Evolutionary conservation across 768 basidiomycete species (phyloP), one percentile per base, ranked within the genome.

Genomic region (Glaciozyma antarctica): DNA sequence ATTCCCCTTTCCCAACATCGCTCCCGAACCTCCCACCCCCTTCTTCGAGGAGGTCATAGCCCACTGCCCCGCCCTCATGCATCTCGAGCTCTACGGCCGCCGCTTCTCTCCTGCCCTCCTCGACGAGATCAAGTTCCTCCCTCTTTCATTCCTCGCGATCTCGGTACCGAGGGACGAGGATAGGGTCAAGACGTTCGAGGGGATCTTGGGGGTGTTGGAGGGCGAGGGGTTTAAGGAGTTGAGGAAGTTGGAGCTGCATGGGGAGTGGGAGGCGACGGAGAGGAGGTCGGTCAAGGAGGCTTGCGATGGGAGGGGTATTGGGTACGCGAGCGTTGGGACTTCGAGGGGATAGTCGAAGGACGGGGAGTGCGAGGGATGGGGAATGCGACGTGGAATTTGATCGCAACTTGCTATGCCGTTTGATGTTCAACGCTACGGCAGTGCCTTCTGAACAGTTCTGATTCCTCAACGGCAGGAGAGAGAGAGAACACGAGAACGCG

Each of bases 1-100:
- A 16, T 54, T 54, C 32, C 43, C n/a, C 51, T 17, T 48, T 30
- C 22, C 13, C 44, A 12, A 13, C 54, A 5, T 7, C 26, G 24
- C 34, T 7, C 10, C 28, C 7, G 26, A 45, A 1, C 45, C 45
- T 22, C 59, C 53, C 2, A 34, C 26, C 7, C 60, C 60, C 47
- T 65, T 65, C 64, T 65, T 65, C 55, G 48, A 41, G 6, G 21
- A 22, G 3, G 19, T 65, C 59, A 2, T 65, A 28, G 34, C 45
- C 2, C 48, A 51, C 28, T 34, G 21, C 16, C 64, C 60, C 13
- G 6, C 41, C n/a, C 47, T 65, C 48, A 38, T 53, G 41, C 60
- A 43, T 24, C 38, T 65, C 64, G 64, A 65, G 43, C 60, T 65
- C 19, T 65, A 41, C 48, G 64, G 64, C 19, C 28, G 64, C 1